Evolutionary conservation across 176 grass and related monocot genomes (phyloP).

Genomic region (Rhynchospora pubera): DNA sequence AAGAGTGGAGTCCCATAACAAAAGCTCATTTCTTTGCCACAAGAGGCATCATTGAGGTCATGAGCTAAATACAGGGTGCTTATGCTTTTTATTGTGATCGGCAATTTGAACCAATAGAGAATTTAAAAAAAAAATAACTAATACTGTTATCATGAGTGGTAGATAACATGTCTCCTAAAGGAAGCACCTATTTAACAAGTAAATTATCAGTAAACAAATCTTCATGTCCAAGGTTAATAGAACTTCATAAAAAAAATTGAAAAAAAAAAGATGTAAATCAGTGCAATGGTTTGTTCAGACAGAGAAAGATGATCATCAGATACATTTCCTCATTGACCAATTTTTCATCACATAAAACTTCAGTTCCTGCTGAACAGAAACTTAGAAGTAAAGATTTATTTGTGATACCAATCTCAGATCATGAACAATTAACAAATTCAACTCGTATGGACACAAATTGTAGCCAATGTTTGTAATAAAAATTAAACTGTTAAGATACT

Average conservation of each 20-base stretch:
- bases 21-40: too few species aligned
- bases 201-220: not conserved
- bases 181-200: not conserved
- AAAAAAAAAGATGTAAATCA: not conserved
- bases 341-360: not conserved
- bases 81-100: not conserved
- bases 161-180: not conserved
- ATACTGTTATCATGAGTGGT: not conserved
- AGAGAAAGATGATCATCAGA: not conserved
- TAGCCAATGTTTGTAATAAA: not conserved
- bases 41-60: too few species aligned
- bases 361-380: not conserved
- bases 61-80: too few species aligned
- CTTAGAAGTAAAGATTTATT: not conserved
- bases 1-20: too few species aligned
- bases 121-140: not conserved
- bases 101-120: not conserved
- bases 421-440: not conserved
- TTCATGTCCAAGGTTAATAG: not conserved
- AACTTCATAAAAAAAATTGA: not conserved
- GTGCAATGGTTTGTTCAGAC: slow-evolving; percentile 1
- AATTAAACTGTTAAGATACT: not conserved
- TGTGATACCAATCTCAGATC: not conserved
- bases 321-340: not conserved
- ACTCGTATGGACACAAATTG: not conserved